Base-by-base conservation (phyloP, 345 rosid species). In the Salix viminalis region DNA sequence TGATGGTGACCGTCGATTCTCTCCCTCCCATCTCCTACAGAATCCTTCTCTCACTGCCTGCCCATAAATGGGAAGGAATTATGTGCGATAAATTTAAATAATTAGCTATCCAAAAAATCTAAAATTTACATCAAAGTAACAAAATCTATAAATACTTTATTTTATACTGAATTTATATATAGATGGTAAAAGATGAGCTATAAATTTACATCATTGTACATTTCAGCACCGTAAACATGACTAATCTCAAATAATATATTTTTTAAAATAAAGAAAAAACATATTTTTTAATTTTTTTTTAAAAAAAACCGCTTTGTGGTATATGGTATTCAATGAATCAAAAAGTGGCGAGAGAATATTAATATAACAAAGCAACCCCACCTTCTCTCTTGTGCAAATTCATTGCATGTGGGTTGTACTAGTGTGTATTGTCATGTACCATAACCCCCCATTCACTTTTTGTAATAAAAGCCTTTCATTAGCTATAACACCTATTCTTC, bases 401-500 rank as follows among this genome's bases (percentile, higher is more conserved):
- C 98, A 90, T 83, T 91, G 98, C 85, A 93, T 80, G 67, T 87
- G 83, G 75, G 87, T 41, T 80, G 72, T 50, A 50, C 34, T 86
- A 61, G 28, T 14, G 82, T 78, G 82, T 83, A 83, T 83, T 64
- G 74, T 77, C 76, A 32, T 80, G 68, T 79, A 81, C 88, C 82
- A 5, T 30, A 67, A 71, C 69, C 58, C 13, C 44, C 44, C 76
- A 2, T 42, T 26, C 28, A 52, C 73, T 37, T 4, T 67, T 10
- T 67, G 4, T 19, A 74, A 75, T 78, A 79, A 80, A 85, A 52
- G 5, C 39, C 64, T 30, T 52, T 39, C 44, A n/a, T 72, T 3
- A 0, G 6, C 68, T 42, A 8, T 2, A 1, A 1, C 36, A 2
- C 54, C 14, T 10, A 5, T 24, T 76, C 16, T 65, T 72, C 67